Percentiles rank a stretch among this genome's conserved stretches.
Conservation (phyloP, 768 basidiomycete genomes). For the Termitomyces sp. region DNA sequence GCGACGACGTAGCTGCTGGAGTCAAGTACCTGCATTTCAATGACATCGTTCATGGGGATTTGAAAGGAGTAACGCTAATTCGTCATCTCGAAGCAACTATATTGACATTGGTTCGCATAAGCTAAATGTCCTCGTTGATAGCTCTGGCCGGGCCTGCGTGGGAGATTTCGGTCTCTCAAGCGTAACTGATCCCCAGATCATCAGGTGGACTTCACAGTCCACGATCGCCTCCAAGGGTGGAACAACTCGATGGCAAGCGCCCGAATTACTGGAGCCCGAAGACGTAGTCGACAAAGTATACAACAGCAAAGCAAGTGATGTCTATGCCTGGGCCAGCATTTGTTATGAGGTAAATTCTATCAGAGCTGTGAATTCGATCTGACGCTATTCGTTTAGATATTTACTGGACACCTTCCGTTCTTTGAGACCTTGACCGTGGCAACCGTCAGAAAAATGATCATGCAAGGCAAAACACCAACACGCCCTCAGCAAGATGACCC, state of each 20-base stretch:
- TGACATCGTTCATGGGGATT: background rate
- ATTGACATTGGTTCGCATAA: background rate
- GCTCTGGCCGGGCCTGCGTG: slow-evolving; percentile 18
- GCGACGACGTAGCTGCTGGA: slow-evolving; percentile 19
- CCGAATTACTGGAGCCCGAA: slow-evolving; percentile 17
- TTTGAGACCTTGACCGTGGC: background rate
- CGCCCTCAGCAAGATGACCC: background rate
- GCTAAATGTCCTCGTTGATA: slow-evolving; percentile 21
- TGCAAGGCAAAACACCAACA: background rate
- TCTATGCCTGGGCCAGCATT: slow-evolving; percentile 20
- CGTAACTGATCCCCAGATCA: slow-evolving; percentile 15
- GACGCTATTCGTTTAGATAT: slow-evolving; percentile 6
- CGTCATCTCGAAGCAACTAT: background rate
- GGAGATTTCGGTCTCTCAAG: slow-evolving; percentile 24
- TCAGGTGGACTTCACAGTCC: slow-evolving; percentile 12
- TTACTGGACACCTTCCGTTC: slow-evolving; percentile 5
- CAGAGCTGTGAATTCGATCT: background rate
- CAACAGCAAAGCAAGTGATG: slow-evolving; percentile 18
- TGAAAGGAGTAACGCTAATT: background rate
- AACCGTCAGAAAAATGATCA: background rate
- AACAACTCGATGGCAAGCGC: slow-evolving; percentile 22
- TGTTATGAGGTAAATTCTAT: slow-evolving; percentile 6
- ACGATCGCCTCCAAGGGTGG: slow-evolving; percentile 13
- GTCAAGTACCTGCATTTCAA: slow-evolving; percentile 8
- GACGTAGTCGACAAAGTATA: background rate